Base-by-base conservation (phyloP, 2,329 filamentous ascomycete genomes). In the Ceratocystis diversiconidia region DNA sequence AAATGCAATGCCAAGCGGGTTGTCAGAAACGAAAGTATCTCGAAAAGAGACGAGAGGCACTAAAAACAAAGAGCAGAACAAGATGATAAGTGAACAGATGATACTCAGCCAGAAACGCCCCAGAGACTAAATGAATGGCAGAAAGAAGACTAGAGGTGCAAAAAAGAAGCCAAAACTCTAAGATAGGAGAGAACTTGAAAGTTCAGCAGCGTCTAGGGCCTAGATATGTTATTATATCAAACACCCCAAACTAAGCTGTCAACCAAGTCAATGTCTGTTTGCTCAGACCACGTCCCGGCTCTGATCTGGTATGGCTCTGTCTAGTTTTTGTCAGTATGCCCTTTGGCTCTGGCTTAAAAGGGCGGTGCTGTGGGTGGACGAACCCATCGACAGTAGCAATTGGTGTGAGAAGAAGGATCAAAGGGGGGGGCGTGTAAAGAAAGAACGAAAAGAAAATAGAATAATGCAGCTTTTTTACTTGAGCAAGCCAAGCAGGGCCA, bases 101-200 rank as follows among this genome's bases (percentile, higher is more conserved):
- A 3, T 59, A 32, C 32, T 59, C 52, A 36, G 17, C 28, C 7
- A 59, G 52, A 36, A n/a, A 32, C 12, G 3, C 17, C 25, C 25
- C 8, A 30, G 10, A 17, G 17, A 17, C 52, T 52, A 7, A 32
- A 59, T 59, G 28, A 32, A 59, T 59, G 28, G 25, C 28, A 59
- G 28, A 30, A n/a, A 32, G 28, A 17, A 59, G 25, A 32, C 25
- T 6, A 30, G 28, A 59, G 52, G 17, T 59, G 52, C 52, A 59
- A 59, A 59, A 57, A 59, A 30, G 52, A 59, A 59, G 52, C 28
- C 22, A 32, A 57, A 59, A 59, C 25, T 59, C 52, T 25, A 59
- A 59, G 52, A 59, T 30, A 32, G 15, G 28, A 30, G 52, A 2
- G 52, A 59, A 59, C 52, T 59, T 59, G 52, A 32, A 59, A 59